Percentiles rank a stretch among this genome's conserved stretches.
phyloP scores from a whole-genome alignment of 2,329 filamentous ascomycete species.

The Pseudonectria buxi region DNA sequence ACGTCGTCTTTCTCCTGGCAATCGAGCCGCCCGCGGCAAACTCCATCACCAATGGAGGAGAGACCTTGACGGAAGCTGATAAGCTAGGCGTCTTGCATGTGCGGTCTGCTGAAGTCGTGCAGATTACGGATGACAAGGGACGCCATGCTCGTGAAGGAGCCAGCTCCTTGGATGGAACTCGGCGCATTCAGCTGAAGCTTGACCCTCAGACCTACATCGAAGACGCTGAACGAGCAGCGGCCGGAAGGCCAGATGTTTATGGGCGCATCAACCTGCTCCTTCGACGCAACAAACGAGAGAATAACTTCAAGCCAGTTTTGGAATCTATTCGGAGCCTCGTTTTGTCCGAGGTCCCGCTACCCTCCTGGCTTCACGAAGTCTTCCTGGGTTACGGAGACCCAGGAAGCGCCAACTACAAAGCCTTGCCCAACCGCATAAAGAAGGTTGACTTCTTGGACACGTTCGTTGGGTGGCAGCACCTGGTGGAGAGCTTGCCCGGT shows the following conservation, averaged over 20 bases:
- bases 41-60: constrained; percentile 45
- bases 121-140: constrained; percentile 80
- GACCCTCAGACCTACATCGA: constrained; percentile 71
- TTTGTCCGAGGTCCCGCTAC: constrained; percentile 76
- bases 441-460: constrained; percentile 89
- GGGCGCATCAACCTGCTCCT: constrained; percentile 79
- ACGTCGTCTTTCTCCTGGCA: constrained; percentile 81
- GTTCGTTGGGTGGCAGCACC: constrained; percentile 91
- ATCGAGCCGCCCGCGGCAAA: constrained; percentile 56
- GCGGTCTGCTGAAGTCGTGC: constrained; percentile 77
- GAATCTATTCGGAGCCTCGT: constrained; percentile 86
- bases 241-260: constrained; percentile 73
- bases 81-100: constrained; percentile 63
- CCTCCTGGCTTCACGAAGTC: constrained; percentile 90
- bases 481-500: constrained; percentile 82
- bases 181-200: constrained; percentile 72
- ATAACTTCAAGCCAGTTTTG: constrained; percentile 92
- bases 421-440: constrained; percentile 68
- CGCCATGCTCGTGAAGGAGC: constrained; percentile 58
- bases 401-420: constrained; percentile 76
- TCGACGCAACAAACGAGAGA: constrained; percentile 77
- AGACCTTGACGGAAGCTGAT: constrained; percentile 42
- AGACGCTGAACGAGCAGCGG: constrained; percentile 60
- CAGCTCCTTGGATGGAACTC: constrained; percentile 56
- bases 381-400: constrained; percentile 97